A percentile compares a stretch with the other conserved stretches of the same genome.
phyloP scores from a whole-genome alignment of 1,139 yeast genomes.

The Taiozyma sp. region DNA sequence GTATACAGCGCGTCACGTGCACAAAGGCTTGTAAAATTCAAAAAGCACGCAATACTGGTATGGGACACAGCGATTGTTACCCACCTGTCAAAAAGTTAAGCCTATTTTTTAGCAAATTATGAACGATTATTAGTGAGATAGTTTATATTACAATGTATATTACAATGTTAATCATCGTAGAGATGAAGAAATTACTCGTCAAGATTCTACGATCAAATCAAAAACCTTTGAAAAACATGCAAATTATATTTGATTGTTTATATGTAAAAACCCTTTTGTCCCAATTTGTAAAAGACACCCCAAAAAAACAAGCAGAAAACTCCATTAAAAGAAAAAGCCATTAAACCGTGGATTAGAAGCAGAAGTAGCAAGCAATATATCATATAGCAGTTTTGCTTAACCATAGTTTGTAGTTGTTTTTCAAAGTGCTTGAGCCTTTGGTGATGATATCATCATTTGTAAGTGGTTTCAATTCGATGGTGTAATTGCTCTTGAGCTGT shows the following conservation, averaged over 20 bases:
- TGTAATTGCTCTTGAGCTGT: background rate
- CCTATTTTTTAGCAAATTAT: no score
- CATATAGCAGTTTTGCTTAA: constrained; percentile 2
- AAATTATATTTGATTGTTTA: no score
- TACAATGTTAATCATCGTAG: no score
- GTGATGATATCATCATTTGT: constrained; percentile 17
- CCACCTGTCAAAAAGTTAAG: no score
- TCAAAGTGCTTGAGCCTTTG: constrained; percentile 18
- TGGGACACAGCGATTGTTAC: no score
- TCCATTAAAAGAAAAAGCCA: background rate
- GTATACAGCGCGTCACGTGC: no score
- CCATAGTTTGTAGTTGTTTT: constrained; percentile 24
- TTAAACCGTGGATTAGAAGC: background rate
- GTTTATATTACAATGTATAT: no score
- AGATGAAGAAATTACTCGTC: no score
- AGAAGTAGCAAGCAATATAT: no score
- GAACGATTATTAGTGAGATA: no score
- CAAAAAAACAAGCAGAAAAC: background rate
- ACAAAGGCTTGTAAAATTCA: no score
- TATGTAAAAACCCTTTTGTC: background rate
- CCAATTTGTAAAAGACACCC: background rate
- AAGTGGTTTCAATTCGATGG: background rate
- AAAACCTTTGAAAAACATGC: background rate
- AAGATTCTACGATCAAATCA: background rate
- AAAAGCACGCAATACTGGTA: no score